Evolutionary conservation across 106 monocot genomes (phyloP).

Genomic region (Chionographis japonica): DNA sequence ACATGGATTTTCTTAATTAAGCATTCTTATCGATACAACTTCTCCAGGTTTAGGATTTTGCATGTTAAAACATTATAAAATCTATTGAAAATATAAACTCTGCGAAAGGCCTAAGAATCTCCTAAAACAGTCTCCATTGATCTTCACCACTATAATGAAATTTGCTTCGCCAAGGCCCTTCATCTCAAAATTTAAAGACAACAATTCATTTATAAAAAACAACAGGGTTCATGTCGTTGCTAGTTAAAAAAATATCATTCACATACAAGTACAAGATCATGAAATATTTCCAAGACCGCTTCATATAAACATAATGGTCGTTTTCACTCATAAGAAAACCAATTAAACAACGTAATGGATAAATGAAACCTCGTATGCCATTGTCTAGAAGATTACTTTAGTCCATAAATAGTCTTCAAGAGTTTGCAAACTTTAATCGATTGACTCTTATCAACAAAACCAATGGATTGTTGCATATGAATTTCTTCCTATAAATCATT

Average conservation of each 20-base stretch:
- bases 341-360: background rate
- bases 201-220: background rate
- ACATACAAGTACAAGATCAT: background rate
- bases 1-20: background rate
- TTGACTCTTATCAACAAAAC: background rate
- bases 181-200: background rate
- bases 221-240: background rate
- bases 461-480: conserved; percentile 4
- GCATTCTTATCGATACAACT: too few species aligned
- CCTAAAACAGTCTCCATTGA: background rate
- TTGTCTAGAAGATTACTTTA: conserved; percentile 3
- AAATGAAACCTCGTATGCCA: background rate
- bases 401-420: background rate
- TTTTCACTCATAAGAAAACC: background rate
- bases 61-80: background rate
- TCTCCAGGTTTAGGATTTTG: background rate
- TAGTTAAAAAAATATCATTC: background rate
- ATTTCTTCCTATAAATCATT: conserved; percentile 1
- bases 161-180: background rate
- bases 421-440: background rate
- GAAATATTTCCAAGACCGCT: background rate
- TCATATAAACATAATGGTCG: background rate
- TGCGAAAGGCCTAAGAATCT: background rate
- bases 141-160: background rate
- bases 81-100: background rate